These are phyloP conservation scores for Athelia sp. DNA, from an alignment of 1,284 basidiomycete genomes.

Conservation along the genomic window DNA sequence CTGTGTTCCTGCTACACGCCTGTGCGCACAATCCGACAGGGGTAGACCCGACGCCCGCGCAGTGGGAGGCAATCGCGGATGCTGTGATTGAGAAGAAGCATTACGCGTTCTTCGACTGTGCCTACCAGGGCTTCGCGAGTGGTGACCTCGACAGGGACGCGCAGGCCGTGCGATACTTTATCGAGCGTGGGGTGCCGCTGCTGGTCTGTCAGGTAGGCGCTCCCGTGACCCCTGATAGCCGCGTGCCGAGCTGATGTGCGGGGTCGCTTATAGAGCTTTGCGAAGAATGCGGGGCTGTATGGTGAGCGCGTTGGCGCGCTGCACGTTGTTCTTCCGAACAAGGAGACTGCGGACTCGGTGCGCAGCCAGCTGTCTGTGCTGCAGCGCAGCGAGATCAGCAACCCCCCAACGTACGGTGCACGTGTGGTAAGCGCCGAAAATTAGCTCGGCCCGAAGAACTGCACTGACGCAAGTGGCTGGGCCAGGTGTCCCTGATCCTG, in stretches of 20 bases:
- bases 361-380: constrained; percentile 85
- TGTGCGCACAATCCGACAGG: constrained; percentile 97
- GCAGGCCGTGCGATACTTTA: constrained; percentile 76
- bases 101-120: constrained; percentile 93
- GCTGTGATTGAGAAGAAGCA: constrained; percentile 75
- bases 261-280: constrained; percentile 73
- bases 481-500: constrained; percentile 73
- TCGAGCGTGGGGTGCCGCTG: constrained; percentile 66
- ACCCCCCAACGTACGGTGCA: constrained; percentile 88
- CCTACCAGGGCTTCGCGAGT: constrained; percentile 92
- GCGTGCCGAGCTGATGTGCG: background rate
- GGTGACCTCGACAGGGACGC: constrained; percentile 78
- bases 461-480: background rate
- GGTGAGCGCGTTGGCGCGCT: constrained; percentile 87
- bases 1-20: constrained; percentile 87
- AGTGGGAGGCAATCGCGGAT: constrained; percentile 83
- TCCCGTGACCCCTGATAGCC: background rate
- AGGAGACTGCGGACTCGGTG: constrained; percentile 67
- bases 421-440: constrained; percentile 57
- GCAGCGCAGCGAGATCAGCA: constrained; percentile 89
- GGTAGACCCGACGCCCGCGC: constrained; percentile 86
- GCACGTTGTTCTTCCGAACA: constrained; percentile 62
- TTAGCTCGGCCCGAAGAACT: background rate
- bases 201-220: constrained; percentile 78
- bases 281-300: constrained; percentile 95